Base-by-base conservation (phyloP, 1,284 basidiomycete genomes). In the Neonothopanus nambi region DNA sequence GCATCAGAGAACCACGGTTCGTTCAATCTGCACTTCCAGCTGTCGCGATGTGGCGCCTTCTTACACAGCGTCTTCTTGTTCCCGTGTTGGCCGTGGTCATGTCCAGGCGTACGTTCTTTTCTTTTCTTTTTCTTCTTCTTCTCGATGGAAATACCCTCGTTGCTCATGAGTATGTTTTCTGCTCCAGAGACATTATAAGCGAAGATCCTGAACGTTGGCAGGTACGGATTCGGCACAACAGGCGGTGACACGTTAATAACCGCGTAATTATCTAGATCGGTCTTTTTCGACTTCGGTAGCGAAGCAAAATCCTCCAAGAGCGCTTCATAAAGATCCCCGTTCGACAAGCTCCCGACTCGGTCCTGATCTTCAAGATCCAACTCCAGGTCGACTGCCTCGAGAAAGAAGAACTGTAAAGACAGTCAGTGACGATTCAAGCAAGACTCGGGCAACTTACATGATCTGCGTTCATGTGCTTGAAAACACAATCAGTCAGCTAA, bases 181-280 rank as follows among this genome's bases (percentile, higher is more conserved):
- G 64, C 67, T 12, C 77, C 80, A 2, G 85, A 84, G 28, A 82
- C 73, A 64, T 93, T 93, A 75, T 92, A 92, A 61, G 83, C 81
- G 74, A 86, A 96, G 3, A 96, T 78, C 57, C 94, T 77, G 60
- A 95, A 85, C 9, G 87, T 81, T 1, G 95, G 93, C 42, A 91
- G 71, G 69, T 91, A 96, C 17, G 84, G 84, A 47, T 93, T 93
- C n/a, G 94, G 94, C 51, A 96, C 88, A 26, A 95, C 83, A 39
- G 88, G 82, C 7, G 92, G 89, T 35, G 81, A 80, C 28, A 92
- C 87, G 64, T 91, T 92, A 58, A 93, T 79, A 20, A 90, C 83
- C 3, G 80, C 81, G 63, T 86, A 91, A 60, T 88, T 78, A 63
- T 84, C 85, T 64, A 84, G 63, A 65, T 87, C 80, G 42, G 82